Evolutionary conservation across 2,329 filamentous ascomycete genomes (phyloP), one percentile per base, ranked within the genome.

Genomic region (Xylaria sp.): DNA sequence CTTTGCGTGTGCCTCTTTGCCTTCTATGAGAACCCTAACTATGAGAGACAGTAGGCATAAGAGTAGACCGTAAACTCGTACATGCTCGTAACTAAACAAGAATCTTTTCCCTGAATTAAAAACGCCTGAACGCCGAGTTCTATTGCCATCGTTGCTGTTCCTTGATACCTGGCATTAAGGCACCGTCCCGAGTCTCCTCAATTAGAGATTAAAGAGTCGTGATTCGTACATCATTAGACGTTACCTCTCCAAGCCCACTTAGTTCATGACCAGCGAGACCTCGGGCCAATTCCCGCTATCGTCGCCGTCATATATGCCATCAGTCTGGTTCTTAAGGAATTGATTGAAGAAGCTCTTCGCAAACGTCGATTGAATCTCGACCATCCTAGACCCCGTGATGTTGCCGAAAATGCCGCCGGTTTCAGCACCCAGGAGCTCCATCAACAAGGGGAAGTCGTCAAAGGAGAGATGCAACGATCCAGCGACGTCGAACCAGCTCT

Each of bases 271-370:
- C 0, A 54, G n/a, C 4, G 57, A 54, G 35, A 62, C 49, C 31
- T 62, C 60, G 0, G 60, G 60, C 53, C 54, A 62, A 4, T 49
- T 12, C 6, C 3, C 17, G 14, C 17, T 11, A 2, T 9, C 21
- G 1, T 35, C 5, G 2, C 19, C 40, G 3, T 54, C 45, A 3
- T 54, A 35, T 19, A 51, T 7, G 11, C 33, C 56, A 7, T 25
- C 49, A 14, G 19, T 45, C 37, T 35, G n/a, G 7, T 50, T 53
- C 49, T 55, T 60, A 15, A 63, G 56, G 28, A 60, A 63, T 15
- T 46, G 60, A 9, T 60, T 47, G 17, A 63, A 63, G 50, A 63
- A 63, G 31, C 40, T 46, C 17, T 42, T 55, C 23, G 55, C n/a
- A n/a, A 38, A 63, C 4, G 49, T 28, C 1, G 49, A 58, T 37